Conservation (phyloP, 805 yeast genomes). For the Yamadazyma endophytica region DNA sequence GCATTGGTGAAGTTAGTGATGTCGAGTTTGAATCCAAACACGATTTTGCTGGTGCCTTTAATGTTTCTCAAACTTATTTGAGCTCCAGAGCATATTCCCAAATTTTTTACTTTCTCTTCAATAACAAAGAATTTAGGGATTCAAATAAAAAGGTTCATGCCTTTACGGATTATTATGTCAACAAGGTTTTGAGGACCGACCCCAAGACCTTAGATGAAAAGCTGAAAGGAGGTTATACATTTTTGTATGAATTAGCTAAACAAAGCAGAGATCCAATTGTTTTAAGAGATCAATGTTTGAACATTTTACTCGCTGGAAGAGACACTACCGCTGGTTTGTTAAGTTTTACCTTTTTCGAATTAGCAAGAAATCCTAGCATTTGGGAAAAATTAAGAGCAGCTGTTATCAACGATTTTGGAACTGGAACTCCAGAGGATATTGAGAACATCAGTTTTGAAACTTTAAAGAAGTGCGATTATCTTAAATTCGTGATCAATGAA, state of each 20-base stretch:
- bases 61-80: constrained; percentile 27
- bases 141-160: constrained; percentile 22
- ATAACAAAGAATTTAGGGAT: constrained; percentile 20
- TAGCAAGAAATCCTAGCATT: constrained; percentile 39
- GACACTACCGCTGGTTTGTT: constrained; percentile 53
- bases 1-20: constrained; percentile 23
- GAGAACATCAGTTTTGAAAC: constrained; percentile 43
- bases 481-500: constrained; percentile 46
- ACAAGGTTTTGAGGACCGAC: constrained; percentile 29
- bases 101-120: constrained; percentile 21
- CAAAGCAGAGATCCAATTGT: constrained; percentile 44
- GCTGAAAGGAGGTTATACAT: constrained; percentile 38
- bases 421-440: constrained; percentile 23
- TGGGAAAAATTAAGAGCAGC: constrained; percentile 35
- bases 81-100: constrained; percentile 32
- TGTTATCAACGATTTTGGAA: constrained; percentile 28
- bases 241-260: constrained; percentile 45
- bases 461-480: constrained; percentile 45
- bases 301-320: constrained; percentile 50
- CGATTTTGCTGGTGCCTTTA: constrained; percentile 32
- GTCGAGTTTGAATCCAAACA: constrained; percentile 24
- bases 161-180: constrained; percentile 35
- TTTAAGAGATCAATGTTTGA: constrained; percentile 48
- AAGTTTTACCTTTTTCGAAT: constrained; percentile 42
- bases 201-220: constrained; percentile 25